These are phyloP conservation scores for Ogataea sp. DNA, from an alignment of 805 yeast species.

Conservation along the genomic window DNA sequence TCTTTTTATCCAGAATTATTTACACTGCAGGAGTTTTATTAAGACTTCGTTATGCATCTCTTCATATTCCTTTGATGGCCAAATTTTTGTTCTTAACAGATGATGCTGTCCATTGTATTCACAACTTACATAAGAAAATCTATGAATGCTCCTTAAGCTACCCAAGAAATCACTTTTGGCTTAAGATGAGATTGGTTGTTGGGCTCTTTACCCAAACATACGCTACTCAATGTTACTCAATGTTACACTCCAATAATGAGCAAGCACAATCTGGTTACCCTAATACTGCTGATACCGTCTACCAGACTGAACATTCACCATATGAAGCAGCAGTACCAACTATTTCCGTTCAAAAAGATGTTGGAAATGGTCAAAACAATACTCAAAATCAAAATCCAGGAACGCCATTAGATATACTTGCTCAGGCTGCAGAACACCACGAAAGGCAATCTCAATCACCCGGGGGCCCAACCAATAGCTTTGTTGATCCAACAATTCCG, in stretches of 20 bases:
- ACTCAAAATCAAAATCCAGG: slow-evolving; percentile 8
- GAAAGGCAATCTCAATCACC: slow-evolving; percentile 14
- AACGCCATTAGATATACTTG: slow-evolving; percentile 29
- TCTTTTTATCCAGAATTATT: slow-evolving; percentile 48
- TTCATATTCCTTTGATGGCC: slow-evolving; percentile 39
- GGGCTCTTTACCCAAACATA: slow-evolving; percentile 57
- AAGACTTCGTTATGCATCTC: slow-evolving; percentile 45
- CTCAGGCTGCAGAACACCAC: slow-evolving; percentile 31
- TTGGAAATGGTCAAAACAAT: neutral
- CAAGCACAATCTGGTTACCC: no score
- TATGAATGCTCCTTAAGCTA: slow-evolving; percentile 24
- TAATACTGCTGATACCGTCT: neutral
- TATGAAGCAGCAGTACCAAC: neutral
- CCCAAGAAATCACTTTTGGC: slow-evolving; percentile 41
- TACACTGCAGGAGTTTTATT: slow-evolving; percentile 59
- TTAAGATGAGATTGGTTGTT: slow-evolving; percentile 47
- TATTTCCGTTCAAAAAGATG: neutral
- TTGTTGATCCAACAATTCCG: no score
- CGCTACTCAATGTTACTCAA: slow-evolving; percentile 38
- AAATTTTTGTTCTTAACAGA: slow-evolving; percentile 41
- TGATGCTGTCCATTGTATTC: slow-evolving; percentile 26
- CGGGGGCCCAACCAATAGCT: neutral
- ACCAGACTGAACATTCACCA: neutral
- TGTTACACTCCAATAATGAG: slow-evolving; percentile 6
- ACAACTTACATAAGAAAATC: slow-evolving; percentile 15